phyloP scores from a whole-genome alignment of 768 basidiomycete species.

The Cyclocybe cylindracea region DNA sequence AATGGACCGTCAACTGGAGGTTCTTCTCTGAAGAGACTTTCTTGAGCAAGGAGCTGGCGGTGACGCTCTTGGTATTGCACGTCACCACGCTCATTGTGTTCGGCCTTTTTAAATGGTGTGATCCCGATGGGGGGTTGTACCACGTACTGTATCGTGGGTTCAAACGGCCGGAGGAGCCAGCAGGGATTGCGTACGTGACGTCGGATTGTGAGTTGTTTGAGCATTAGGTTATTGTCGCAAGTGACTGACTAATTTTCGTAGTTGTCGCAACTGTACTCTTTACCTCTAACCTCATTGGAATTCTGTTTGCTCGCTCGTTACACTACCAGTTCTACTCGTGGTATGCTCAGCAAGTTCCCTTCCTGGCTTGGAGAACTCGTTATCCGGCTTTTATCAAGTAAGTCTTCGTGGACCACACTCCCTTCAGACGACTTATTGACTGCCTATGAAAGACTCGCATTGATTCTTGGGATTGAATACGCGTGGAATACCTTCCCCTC shows the following conservation, averaged over 20 bases:
- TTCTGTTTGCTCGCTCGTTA: constrained; percentile 88
- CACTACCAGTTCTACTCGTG: constrained; percentile 99
- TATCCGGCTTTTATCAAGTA: constrained; percentile 67
- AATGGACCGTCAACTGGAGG: constrained; percentile 99
- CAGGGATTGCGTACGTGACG: constrained; percentile 46
- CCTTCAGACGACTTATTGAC: constrained; percentile 5
- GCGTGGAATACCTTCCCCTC: constrained; percentile 91
- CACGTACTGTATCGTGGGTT: constrained; percentile 57
- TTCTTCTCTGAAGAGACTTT: constrained; percentile 80
- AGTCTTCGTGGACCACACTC: constrained; percentile 18
- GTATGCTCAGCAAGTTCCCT: constrained; percentile 91
- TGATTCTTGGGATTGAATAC: constrained; percentile 72
- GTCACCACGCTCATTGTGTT: constrained; percentile 58
- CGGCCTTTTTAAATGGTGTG: constrained; percentile 77
- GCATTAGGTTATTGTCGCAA: constrained; percentile 1
- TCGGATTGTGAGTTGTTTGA: constrained; percentile 59
- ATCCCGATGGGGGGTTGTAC: constrained; percentile 65
- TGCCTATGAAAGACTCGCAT: constrained; percentile 45
- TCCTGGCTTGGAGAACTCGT: constrained; percentile 74
- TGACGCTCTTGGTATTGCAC: constrained; percentile 67
- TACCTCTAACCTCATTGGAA: constrained; percentile 91
- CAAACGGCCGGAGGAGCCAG: constrained; percentile 48
- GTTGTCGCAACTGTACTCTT: constrained; percentile 82
- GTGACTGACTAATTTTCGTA: constrained; percentile 25
- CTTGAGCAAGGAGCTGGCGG: constrained; percentile 62